Conservation (phyloP, 192 early-diverging fungal genomes). For the Gigaspora rosea region DNA sequence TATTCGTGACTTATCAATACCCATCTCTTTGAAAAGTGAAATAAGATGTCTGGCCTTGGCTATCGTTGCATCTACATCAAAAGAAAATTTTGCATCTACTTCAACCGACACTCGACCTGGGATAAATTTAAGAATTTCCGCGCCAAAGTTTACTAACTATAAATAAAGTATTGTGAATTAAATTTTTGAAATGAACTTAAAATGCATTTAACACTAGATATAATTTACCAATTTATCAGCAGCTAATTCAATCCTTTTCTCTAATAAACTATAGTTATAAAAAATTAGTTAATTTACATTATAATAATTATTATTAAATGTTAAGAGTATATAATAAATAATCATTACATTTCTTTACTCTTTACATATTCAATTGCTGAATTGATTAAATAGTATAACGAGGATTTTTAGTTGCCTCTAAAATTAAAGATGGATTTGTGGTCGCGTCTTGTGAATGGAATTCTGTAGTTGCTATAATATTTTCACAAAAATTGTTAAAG, state of each 20-base stretch:
- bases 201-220: background rate
- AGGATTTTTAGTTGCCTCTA: conserved; percentile 87
- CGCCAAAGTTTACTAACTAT: conserved; percentile 93
- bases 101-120: conserved; percentile 98
- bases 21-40: conserved; percentile 86
- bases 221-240: conserved; percentile 78
- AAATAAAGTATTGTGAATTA: background rate
- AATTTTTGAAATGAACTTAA: background rate
- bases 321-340: background rate
- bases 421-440: conserved; percentile 98
- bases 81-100: conserved; percentile 95
- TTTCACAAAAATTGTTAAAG: no score
- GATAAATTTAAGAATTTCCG: conserved; percentile 93
- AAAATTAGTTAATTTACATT: background rate
- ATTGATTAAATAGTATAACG: conserved; percentile 88
- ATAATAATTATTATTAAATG: background rate
- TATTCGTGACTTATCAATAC: conserved; percentile 88
- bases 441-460: conserved; percentile 99
- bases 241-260: conserved; percentile 81
- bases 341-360: conserved; percentile 53
- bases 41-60: conserved; percentile 91
- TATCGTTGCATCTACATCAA: conserved; percentile 91
- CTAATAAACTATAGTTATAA: conserved; percentile 46
- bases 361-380: conserved; percentile 87
- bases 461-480: conserved; percentile 76